Base-by-base conservation (phyloP, 768 basidiomycete genomes). In the Russula brevipes region DNA sequence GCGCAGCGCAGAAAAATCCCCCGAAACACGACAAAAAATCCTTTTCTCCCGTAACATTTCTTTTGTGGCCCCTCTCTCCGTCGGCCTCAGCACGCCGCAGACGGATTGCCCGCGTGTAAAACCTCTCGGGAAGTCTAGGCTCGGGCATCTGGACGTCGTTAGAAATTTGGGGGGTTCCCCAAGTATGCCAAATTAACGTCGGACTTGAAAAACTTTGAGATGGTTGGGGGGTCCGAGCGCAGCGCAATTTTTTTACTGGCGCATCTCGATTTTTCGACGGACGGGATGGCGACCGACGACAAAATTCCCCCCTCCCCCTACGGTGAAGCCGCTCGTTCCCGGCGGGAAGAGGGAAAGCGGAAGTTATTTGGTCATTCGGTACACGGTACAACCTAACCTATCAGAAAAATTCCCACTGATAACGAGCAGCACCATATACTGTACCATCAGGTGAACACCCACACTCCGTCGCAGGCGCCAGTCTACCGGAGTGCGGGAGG, bases 181-280 rank as follows among this genome's bases (percentile, higher is more conserved):
- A 45, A 35, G 39, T 42, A 35, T 39, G 30, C 38, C 24, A 41
- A 58, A 53, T 58, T 53, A 59, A 54, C 24, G 38, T 58, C 61
- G 61, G 61, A 63, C 62, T 54, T 59, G 30, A 2, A 47, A 52
- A 38, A 17, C 5, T 16, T n/a, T 44, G 35, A 35, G 31, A 30
- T 24, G 24, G 24, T 24, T 24, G 24, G 24, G 24, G 24, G 24
- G 24, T 24, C 24, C 24, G 24, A 24, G 24, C 24, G 24, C 24
- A 53, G 46, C 42, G 52, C 59, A 60, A 45, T 54, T 63, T 47
- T 35, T 60, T 58, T 41, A 24, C 4, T 41, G 14, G 38, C 12
- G 31, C 57, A 59, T 59, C 47, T 50, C 47, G 38, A 47, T 54
- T 39, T 30, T 39, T 47, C 17, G 36, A 53, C 45, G 19, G 30